Evolutionary conservation across 345 rosid species (phyloP).

Genomic region (Hibiscus trionum): DNA sequence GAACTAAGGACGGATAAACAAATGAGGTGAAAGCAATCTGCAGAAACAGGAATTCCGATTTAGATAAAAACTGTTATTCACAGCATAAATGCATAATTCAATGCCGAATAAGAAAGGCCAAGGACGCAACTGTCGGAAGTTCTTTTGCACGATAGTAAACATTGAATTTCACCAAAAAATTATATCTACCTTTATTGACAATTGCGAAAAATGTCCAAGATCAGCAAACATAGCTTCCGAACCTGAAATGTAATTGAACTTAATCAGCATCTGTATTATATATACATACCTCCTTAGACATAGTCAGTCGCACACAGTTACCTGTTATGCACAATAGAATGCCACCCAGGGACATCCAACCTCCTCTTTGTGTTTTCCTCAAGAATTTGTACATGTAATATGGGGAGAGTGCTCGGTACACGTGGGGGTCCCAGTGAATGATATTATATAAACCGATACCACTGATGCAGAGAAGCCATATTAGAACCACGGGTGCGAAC

Average conservation of each 20-base stretch:
- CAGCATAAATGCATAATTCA: background rate
- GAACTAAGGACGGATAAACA: constrained; percentile 89
- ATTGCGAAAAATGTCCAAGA: constrained; percentile 90
- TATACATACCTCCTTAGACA: background rate
- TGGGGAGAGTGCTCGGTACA: constrained; percentile 87
- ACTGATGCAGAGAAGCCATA: constrained; percentile 75
- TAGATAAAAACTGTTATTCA: background rate
- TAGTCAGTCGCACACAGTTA: constrained; percentile 1
- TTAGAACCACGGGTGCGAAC: constrained; percentile 60
- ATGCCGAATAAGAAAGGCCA: no score
- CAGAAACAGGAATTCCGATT: constrained; percentile 12
- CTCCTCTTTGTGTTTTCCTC: constrained; percentile 74
- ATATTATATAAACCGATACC: constrained; percentile 80
- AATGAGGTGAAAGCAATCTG: constrained; percentile 89
- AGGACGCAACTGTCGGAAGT: no score
- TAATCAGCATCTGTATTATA: background rate
- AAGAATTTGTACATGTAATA: constrained; percentile 84
- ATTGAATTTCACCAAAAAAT: background rate
- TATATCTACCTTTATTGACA: constrained; percentile 64
- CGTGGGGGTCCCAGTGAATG: constrained; percentile 77
- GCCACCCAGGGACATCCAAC: constrained; percentile 98
- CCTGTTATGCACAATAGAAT: constrained; percentile 95
- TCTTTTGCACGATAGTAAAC: no score
- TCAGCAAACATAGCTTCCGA: constrained; percentile 99
- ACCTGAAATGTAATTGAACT: constrained; percentile 32